phyloP scores from a whole-genome alignment of 208 protist species.

The Crithidia bombi region DNA sequence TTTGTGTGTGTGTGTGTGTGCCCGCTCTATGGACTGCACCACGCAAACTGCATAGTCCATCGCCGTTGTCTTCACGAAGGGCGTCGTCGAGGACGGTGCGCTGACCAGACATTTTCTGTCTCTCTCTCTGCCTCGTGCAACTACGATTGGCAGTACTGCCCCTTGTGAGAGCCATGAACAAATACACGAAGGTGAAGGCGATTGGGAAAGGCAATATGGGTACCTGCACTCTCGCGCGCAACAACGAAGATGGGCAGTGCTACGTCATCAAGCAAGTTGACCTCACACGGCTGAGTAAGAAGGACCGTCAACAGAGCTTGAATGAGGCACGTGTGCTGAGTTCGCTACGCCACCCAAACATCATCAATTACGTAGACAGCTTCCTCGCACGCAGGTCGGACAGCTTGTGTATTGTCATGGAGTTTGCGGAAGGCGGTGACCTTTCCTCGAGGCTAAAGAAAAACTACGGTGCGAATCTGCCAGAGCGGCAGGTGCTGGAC shows the following conservation, averaged over 20 bases:
- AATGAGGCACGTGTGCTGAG: constrained; percentile 92
- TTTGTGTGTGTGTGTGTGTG: too few species aligned
- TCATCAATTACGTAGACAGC: constrained; percentile 94
- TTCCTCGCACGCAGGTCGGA: constrained; percentile 90
- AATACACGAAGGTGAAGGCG: constrained; percentile 90
- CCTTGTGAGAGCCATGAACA: constrained; percentile 80
- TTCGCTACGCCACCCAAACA: constrained; percentile 93
- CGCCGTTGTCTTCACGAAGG: too few species aligned
- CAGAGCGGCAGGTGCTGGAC: constrained; percentile 86
- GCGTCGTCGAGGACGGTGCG: too few species aligned
- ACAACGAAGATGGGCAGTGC: constrained; percentile 91
- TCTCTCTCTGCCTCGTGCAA: background rate
- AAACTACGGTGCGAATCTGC: constrained; percentile 76
- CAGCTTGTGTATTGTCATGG: constrained; percentile 94
- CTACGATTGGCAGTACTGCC: too few species aligned
- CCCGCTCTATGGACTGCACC: too few species aligned
- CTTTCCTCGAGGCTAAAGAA: constrained; percentile 81
- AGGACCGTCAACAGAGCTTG: constrained; percentile 89
- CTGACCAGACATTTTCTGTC: too few species aligned
- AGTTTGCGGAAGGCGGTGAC: constrained; percentile 92
- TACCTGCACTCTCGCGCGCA: constrained; percentile 88
- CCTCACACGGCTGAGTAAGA: constrained; percentile 86
- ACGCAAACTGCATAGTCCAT: too few species aligned
- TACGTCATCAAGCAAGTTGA: constrained; percentile 96
- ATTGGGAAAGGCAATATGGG: constrained; percentile 95